Evolutionary conservation across 164 flowering plant species (phyloP).

Genomic region (Magnolia changhungtana): DNA sequence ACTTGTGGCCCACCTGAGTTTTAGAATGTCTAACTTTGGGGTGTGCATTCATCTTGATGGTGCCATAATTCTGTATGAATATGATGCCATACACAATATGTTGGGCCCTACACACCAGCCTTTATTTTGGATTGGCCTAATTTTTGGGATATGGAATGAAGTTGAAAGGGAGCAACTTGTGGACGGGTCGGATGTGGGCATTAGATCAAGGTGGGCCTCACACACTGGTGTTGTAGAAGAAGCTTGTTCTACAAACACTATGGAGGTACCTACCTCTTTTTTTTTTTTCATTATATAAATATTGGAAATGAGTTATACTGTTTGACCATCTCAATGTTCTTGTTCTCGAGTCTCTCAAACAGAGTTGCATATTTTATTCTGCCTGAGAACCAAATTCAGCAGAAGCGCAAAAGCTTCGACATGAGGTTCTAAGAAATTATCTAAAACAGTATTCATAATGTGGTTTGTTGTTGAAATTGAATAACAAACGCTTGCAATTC

Average conservation of each 20-base stretch:
- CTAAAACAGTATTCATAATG: background rate
- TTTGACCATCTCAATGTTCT: too few relatives aligned
- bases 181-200: background rate
- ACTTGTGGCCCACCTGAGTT: too few relatives aligned
- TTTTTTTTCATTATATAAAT: background rate
- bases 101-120: too few relatives aligned
- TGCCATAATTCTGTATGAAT: too few relatives aligned
- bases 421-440: background rate
- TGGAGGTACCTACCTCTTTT: background rate
- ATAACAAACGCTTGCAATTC: background rate
- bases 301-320: too few relatives aligned
- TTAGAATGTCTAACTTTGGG: too few relatives aligned
- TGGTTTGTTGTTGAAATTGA: background rate
- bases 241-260: background rate
- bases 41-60: too few relatives aligned
- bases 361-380: background rate
- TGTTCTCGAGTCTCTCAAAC: background rate
- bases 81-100: too few relatives aligned
- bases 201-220: background rate
- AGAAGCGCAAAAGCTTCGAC: background rate
- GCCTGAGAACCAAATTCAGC: background rate
- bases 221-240: background rate
- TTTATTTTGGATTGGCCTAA: too few relatives aligned
- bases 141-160: background rate
- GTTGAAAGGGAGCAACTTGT: background rate